A percentile compares a stretch with the other conserved stretches of the same genome.
Evolutionary conservation across 2,329 filamentous ascomycete species (phyloP).

Genomic region (Fusarium nanum): DNA sequence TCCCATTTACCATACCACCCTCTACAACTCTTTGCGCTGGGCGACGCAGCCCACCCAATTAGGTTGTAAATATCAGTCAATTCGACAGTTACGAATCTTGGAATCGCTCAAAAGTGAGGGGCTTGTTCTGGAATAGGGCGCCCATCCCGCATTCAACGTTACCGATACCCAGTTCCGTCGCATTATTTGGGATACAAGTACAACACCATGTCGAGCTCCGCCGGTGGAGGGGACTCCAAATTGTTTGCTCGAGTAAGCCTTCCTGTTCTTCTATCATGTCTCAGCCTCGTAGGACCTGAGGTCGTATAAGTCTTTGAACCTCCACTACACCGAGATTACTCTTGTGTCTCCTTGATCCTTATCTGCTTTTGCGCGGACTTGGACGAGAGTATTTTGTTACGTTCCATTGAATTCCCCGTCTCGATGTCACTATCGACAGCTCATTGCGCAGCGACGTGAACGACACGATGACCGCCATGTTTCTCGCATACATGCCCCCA

Average conservation of each 20-base stretch:
- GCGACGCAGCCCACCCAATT: conserved; percentile 44
- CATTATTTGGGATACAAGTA: conserved; percentile 45
- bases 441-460: conserved; percentile 16
- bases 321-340: conserved; percentile 15
- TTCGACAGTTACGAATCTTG: conserved; percentile 22
- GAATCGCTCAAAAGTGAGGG: conserved; percentile 42
- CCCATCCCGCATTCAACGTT: conserved; percentile 42
- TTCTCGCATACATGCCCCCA: conserved; percentile 64
- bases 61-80: conserved; percentile 32
- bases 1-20: conserved; percentile 41
- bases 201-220: conserved; percentile 65
- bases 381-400: not conserved
- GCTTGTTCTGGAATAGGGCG: conserved; percentile 34
- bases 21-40: conserved; percentile 38
- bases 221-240: conserved; percentile 92
- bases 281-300: conserved; percentile 33
- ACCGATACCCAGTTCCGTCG: conserved; percentile 31
- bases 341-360: conserved; percentile 5
- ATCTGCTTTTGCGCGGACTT: not conserved
- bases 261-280: conserved; percentile 30
- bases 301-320: conserved; percentile 15
- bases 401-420: not conserved
- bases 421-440: conserved; percentile 22
- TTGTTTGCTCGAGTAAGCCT: conserved; percentile 92
- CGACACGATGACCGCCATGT: conserved; percentile 56